Conservation (phyloP, 2,329 filamentous ascomycete species). For the Aspergillus fumigatus region DNA sequence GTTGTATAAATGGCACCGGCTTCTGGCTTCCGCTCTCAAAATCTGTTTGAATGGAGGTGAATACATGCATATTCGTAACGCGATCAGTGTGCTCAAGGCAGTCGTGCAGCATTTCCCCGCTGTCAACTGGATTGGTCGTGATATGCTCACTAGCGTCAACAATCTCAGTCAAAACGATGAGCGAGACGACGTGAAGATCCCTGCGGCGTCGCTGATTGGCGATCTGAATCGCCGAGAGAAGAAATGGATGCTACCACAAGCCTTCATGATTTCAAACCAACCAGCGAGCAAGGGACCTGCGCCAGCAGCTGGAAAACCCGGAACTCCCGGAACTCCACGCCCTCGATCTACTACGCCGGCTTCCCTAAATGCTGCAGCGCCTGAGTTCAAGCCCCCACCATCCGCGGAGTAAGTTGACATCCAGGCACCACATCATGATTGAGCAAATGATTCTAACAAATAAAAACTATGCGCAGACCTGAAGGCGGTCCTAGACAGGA, state of each 20-base stretch:
- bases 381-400: constrained; percentile 37
- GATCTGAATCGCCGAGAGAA: constrained; percentile 47
- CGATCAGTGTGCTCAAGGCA: constrained; percentile 80
- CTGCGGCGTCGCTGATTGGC: constrained; percentile 47
- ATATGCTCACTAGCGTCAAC: constrained; percentile 41
- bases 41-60: constrained; percentile 76
- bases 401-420: constrained; percentile 32
- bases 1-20: constrained; percentile 85
- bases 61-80: constrained; percentile 97
- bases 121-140: constrained; percentile 76
- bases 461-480: constrained; percentile 21
- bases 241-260: constrained; percentile 46
- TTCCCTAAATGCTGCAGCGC: constrained; percentile 37
- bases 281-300: constrained; percentile 14
- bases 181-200: constrained; percentile 47
- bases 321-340: too few species aligned
- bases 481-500: constrained; percentile 24
- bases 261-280: constrained; percentile 38
- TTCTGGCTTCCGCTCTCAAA: constrained; percentile 73
- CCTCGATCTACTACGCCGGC: constrained; percentile 30
- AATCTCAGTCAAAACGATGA: constrained; percentile 41
- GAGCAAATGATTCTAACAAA: constrained; percentile 16
- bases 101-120: constrained; percentile 80
- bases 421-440: background rate
- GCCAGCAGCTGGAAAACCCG: constrained; percentile 20